Evolutionary conservation across 2,329 filamentous ascomycete species (phyloP).

Genomic region (Diaporthe velutina): DNA sequence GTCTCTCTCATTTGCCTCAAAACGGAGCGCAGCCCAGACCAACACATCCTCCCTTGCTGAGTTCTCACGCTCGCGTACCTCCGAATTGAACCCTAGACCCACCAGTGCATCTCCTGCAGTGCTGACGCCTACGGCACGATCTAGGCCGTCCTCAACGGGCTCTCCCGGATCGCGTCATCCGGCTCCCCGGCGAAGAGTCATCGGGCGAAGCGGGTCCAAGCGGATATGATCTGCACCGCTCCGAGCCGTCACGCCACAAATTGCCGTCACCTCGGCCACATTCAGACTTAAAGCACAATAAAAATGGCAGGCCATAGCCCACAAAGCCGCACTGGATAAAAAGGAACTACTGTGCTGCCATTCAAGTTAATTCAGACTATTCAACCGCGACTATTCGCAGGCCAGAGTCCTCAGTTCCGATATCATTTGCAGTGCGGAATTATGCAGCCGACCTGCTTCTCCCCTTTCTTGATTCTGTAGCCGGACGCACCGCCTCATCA

Average conservation of each 20-base stretch:
- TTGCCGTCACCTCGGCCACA: background rate
- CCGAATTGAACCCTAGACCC: background rate
- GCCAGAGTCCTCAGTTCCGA: background rate
- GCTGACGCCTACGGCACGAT: background rate
- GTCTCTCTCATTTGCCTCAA: background rate
- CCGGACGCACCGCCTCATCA: background rate
- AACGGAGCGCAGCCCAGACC: background rate
- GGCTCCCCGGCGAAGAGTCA: conserved; percentile 21
- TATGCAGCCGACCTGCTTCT: background rate
- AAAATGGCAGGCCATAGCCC: background rate
- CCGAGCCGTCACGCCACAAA: background rate
- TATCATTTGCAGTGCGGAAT: background rate
- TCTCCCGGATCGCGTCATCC: background rate
- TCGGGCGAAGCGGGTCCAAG: conserved; percentile 16
- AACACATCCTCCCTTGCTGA: background rate
- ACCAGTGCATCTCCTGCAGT: background rate
- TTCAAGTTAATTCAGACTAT: too few species aligned
- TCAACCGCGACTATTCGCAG: background rate
- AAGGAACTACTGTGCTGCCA: background rate
- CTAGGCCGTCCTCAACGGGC: background rate
- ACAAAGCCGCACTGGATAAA: background rate
- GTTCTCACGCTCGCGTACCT: background rate
- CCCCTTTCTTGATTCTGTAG: background rate
- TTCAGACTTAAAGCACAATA: background rate
- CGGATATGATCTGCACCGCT: background rate